A percentile compares a stretch with the other conserved stretches of the same genome.
phyloP scores from a whole-genome alignment of 352 stramenopile species.

The Hyaloperonospora arabidopsidis region DNA sequence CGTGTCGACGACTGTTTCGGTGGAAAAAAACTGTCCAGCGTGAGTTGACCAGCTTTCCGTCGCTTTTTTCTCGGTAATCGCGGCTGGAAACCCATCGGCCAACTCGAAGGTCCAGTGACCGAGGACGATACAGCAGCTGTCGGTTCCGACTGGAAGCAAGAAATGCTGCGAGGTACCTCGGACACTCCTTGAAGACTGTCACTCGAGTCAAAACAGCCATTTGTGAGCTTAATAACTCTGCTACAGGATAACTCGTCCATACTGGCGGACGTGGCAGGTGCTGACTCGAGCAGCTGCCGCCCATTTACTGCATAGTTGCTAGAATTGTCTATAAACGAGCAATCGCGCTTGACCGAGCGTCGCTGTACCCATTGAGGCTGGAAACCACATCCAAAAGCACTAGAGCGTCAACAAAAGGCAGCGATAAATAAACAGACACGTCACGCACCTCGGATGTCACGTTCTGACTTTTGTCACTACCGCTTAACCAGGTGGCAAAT shows the following conservation, averaged over 20 bases:
- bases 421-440: background rate
- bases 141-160: conserved; percentile 7
- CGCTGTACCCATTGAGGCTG: conserved; percentile 38
- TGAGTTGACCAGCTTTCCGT: conserved; percentile 41
- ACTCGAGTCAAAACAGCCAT: conserved; percentile 33
- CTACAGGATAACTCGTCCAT: conserved; percentile 17
- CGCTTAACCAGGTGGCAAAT: background rate
- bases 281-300: conserved; percentile 20
- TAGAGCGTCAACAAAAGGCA: background rate
- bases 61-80: conserved; percentile 46
- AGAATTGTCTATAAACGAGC: conserved; percentile 41
- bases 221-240: conserved; percentile 35
- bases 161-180: conserved; percentile 3
- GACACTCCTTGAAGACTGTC: conserved; percentile 23
- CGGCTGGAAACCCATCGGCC: conserved; percentile 18
- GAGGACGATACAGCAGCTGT: conserved; percentile 13
- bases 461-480: conserved; percentile 2
- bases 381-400: background rate
- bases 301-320: conserved; percentile 17
- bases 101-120: conserved; percentile 4
- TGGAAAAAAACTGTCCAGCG: conserved; percentile 45
- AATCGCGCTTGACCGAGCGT: conserved; percentile 53
- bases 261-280: background rate
- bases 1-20: conserved; percentile 9
- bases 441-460: conserved; percentile 13